phyloP scores from a whole-genome alignment of 2,329 filamentous ascomycete genomes.

The Metarhizium rileyi region DNA sequence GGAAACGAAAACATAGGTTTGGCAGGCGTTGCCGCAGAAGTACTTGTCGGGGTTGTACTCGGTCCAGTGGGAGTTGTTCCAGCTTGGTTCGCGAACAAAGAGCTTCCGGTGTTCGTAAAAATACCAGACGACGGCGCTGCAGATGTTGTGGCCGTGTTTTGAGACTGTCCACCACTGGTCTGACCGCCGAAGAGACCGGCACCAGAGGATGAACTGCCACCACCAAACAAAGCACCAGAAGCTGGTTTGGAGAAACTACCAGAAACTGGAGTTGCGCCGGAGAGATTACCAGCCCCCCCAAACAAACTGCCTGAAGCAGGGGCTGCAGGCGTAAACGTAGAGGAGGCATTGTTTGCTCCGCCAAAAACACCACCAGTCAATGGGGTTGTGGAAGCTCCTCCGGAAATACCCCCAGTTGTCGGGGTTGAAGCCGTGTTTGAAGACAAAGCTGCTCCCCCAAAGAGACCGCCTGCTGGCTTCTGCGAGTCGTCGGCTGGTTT shows the following conservation, averaged over 20 bases:
- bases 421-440: slow-evolving; percentile 18
- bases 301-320: slow-evolving; percentile 14
- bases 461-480: slow-evolving; percentile 18
- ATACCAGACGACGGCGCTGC: slow-evolving; percentile 18
- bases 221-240: slow-evolving; percentile 17
- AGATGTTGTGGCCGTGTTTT: slow-evolving; percentile 15
- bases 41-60: slow-evolving; percentile 8
- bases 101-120: slow-evolving; percentile 18
- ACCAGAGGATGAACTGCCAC: slow-evolving; percentile 7
- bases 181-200: slow-evolving; percentile 10
- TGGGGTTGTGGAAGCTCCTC: slow-evolving; percentile 12
- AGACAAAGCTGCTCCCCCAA: slow-evolving; percentile 14
- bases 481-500: slow-evolving; percentile 17
- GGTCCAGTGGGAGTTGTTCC: not conserved
- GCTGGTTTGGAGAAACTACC: slow-evolving; percentile 13
- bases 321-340: slow-evolving; percentile 10
- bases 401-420: slow-evolving; percentile 22
- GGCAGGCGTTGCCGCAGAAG: slow-evolving; percentile 19
- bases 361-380: slow-evolving; percentile 11
- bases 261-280: slow-evolving; percentile 6
- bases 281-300: slow-evolving; percentile 10
- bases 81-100: slow-evolving; percentile 20
- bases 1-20: slow-evolving; percentile 6
- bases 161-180: slow-evolving; percentile 8
- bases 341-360: slow-evolving; percentile 2